A percentile compares a stretch with the other conserved stretches of the same genome.
These are phyloP conservation scores for Penicillium sp. DNA, from an alignment of 2,329 filamentous ascomycete genomes.

Conservation along the genomic window DNA sequence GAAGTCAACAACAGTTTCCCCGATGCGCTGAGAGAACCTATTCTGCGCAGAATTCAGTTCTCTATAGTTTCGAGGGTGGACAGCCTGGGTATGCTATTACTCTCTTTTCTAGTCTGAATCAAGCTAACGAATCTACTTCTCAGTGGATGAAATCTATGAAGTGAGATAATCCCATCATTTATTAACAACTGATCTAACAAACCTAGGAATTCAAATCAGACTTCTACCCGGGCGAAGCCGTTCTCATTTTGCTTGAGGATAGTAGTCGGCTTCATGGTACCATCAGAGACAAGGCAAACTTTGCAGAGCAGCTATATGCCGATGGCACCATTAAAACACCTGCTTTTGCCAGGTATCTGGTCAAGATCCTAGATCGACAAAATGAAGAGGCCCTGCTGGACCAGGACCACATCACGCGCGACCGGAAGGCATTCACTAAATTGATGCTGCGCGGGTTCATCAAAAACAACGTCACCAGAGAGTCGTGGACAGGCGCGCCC, in stretches of 20 bases:
- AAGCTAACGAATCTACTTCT: constrained; percentile 21
- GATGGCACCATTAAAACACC: constrained; percentile 68
- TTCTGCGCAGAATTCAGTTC: constrained; percentile 88
- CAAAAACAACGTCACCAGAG: constrained; percentile 87
- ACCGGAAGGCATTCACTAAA: constrained; percentile 92
- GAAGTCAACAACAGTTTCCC: constrained; percentile 92
- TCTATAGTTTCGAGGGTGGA: constrained; percentile 87
- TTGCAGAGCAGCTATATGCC: constrained; percentile 57
- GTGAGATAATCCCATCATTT: constrained; percentile 32
- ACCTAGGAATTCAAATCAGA: constrained; percentile 73
- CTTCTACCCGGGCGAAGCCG: constrained; percentile 85
- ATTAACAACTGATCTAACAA: constrained; percentile 15
- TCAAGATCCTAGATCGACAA: constrained; percentile 67
- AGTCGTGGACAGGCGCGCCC: constrained; percentile 92
- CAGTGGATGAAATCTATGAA: constrained; percentile 53
- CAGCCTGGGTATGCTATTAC: constrained; percentile 56
- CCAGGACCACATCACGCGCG: constrained; percentile 77
- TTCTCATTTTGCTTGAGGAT: constrained; percentile 69
- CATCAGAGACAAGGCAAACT: constrained; percentile 82
- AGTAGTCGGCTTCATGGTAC: constrained; percentile 70
- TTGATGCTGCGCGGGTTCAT: constrained; percentile 90
- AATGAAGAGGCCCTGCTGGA: constrained; percentile 76
- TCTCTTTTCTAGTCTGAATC: background rate
- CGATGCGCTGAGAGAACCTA: constrained; percentile 83
- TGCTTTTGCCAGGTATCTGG: constrained; percentile 76